These are phyloP conservation scores for Nakazawaea anatomiae DNA, from an alignment of 805 yeast species.

Conservation along the genomic window DNA sequence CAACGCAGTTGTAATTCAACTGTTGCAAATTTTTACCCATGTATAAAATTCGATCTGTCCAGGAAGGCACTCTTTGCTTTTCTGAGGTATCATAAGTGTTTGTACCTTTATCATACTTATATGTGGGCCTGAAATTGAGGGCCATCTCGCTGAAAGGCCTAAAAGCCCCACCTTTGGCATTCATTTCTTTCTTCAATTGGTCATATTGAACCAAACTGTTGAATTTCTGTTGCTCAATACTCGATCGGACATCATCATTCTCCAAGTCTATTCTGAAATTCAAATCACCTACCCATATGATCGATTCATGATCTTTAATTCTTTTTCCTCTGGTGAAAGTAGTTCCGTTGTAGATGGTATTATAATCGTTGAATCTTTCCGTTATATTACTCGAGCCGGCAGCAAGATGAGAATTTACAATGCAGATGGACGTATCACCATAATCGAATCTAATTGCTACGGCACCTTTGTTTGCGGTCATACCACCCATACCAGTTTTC, in stretches of 20 bases:
- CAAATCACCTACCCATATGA: conserved; percentile 92
- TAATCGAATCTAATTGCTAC: conserved; percentile 50
- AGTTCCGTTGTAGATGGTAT: conserved; percentile 66
- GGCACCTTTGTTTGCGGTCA: conserved; percentile 61
- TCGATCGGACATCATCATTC: conserved; percentile 59
- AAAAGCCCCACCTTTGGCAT: conserved; percentile 58
- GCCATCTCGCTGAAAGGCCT: conserved; percentile 79
- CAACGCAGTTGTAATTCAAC: conserved; percentile 61
- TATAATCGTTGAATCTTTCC: conserved; percentile 84
- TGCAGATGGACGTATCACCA: conserved; percentile 59
- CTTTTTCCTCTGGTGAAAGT: conserved; percentile 53
- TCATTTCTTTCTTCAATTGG: conserved; percentile 75
- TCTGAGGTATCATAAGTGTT: conserved; percentile 81
- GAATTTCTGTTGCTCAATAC: conserved; percentile 13
- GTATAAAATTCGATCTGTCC: conserved; percentile 83
- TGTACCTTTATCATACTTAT: conserved; percentile 88
- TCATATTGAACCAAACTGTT: conserved; percentile 54
- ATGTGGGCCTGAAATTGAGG: conserved; percentile 83
- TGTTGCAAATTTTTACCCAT: conserved; percentile 56
- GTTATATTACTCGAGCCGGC: conserved; percentile 82
- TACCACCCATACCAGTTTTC: conserved; percentile 93
- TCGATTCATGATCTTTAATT: conserved; percentile 72
- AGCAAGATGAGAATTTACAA: conserved; percentile 84
- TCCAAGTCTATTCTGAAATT: conserved; percentile 75
- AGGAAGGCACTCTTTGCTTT: conserved; percentile 89